Base-by-base conservation (phyloP, 257 asterid species). In the Salvia splendens region DNA sequence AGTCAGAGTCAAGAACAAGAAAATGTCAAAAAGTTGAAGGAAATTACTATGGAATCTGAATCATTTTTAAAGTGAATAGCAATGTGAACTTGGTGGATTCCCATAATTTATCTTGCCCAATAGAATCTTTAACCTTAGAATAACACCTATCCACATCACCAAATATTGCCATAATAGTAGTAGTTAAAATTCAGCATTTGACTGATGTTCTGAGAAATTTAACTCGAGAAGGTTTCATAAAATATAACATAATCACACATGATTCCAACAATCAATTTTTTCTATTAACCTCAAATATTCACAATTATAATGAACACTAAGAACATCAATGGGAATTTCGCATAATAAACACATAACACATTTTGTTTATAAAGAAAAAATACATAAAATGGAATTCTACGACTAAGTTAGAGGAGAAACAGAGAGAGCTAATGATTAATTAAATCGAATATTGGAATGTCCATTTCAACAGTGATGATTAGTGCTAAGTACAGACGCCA, bases 401-500 rank as follows among this genome's bases (percentile, higher is more conserved):
- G 30, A 24, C 30, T 24, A 24, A 24, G 30, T 24, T 24, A 24
- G 30, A 24, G 30, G 30, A 24, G 30, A 24, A 24, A 24, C 30
- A 24, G 30, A 24, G 30, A 24, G 30, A 24, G 30, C 30, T 0
- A 24, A 24, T 24, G 30, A 24, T 24, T 24, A 24, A 24, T 24
- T 24, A 24, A 24, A 24, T 24, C 30, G 30, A 24, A 24, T 24
- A 24, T 24, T 24, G 30, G 30, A 24, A 57, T 76, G 78, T 78
- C 73, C 70, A 33, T 5, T 69, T 76, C 64, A 28, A 74, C 24
- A 50, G 54, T 68, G 52, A 68, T 88, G 89, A 81, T 80, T 32
- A 72, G 62, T 28, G 81, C 89, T 75, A 87, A 82, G 88, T n/a
- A 62, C 6, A 12, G 12, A 75, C 57, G 1, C 66, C 76, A 66